Percentiles rank a stretch among this genome's conserved stretches.
phyloP scores from a whole-genome alignment of 805 yeast genomes.

The Yarrowia sp. region DNA sequence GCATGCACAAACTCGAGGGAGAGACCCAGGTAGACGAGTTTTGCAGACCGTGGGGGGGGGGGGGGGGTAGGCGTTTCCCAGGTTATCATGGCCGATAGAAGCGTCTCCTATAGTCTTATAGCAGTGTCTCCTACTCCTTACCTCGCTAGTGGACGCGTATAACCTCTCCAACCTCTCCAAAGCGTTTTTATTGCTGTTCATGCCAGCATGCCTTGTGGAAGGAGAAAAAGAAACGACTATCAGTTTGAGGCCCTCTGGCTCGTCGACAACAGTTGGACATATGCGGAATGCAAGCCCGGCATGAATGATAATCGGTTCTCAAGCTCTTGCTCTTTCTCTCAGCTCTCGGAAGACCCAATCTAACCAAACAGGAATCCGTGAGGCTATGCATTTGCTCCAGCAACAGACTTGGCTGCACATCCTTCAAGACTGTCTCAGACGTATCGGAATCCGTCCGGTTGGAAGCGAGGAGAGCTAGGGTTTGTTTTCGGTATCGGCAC shows the following conservation, averaged over 20 bases:
- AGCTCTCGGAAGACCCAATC: slow-evolving; percentile 4
- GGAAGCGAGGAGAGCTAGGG: too few species aligned
- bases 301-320: background rate
- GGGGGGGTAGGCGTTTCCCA: too few species aligned
- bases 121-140: too few species aligned
- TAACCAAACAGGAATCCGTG: slow-evolving; percentile 1
- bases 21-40: too few species aligned
- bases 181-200: background rate
- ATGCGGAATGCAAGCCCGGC: slow-evolving; percentile 28
- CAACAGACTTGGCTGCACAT: background rate
- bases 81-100: too few species aligned
- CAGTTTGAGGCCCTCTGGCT: background rate
- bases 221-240: slow-evolving; percentile 11
- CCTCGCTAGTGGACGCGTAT: background rate
- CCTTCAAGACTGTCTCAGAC: too few species aligned
- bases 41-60: too few species aligned
- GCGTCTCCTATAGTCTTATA: too few species aligned
- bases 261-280: too few species aligned
- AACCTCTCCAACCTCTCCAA: background rate
- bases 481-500: too few species aligned
- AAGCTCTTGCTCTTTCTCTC: background rate
- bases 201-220: background rate
- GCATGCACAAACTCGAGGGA: background rate
- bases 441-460: too few species aligned
- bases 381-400: background rate